These are phyloP conservation scores for Hypoxylon perforatum DNA, from an alignment of 495 filamentous ascomycete species.

Conservation along the genomic window DNA sequence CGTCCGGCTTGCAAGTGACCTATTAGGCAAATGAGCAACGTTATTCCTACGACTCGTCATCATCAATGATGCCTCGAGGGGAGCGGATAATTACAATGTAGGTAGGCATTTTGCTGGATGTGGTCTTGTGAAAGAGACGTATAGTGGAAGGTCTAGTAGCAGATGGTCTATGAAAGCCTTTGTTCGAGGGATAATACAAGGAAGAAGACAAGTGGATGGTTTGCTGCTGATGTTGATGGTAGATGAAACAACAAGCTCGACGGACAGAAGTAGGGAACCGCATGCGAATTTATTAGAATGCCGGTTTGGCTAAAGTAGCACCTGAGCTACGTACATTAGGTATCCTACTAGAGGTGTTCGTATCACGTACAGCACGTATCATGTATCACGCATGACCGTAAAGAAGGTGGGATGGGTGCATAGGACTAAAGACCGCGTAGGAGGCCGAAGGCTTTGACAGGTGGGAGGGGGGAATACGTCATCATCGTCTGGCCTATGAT, in stretches of 20 bases:
- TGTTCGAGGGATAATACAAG: slow-evolving; percentile 12
- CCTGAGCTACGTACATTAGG: slow-evolving; percentile 14
- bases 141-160: slow-evolving; percentile 25
- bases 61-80: slow-evolving; percentile 13
- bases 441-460: slow-evolving; percentile 14
- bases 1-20: slow-evolving; percentile 81
- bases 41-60: slow-evolving; percentile 12
- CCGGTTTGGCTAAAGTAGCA: slow-evolving; percentile 15
- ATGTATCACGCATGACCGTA: slow-evolving; percentile 11
- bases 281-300: slow-evolving; percentile 33
- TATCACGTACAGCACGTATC: too few relatives aligned
- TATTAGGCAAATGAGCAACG: slow-evolving; percentile 49
- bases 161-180: slow-evolving; percentile 15
- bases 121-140: slow-evolving; percentile 33
- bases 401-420: slow-evolving; percentile 24
- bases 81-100: slow-evolving; percentile 69
- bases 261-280: slow-evolving; percentile 10
- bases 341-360: neutral
- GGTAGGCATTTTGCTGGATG: slow-evolving; percentile 69
- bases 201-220: slow-evolving; percentile 5
- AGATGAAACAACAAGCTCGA: slow-evolving; percentile 15
- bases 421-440: slow-evolving; percentile 7
- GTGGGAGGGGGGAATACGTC: slow-evolving; percentile 34
- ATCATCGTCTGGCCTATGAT: slow-evolving; percentile 23
- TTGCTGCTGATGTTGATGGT: slow-evolving; percentile 14